Conservation (phyloP, 305 asterid species). For the Rubia peregrina region DNA sequence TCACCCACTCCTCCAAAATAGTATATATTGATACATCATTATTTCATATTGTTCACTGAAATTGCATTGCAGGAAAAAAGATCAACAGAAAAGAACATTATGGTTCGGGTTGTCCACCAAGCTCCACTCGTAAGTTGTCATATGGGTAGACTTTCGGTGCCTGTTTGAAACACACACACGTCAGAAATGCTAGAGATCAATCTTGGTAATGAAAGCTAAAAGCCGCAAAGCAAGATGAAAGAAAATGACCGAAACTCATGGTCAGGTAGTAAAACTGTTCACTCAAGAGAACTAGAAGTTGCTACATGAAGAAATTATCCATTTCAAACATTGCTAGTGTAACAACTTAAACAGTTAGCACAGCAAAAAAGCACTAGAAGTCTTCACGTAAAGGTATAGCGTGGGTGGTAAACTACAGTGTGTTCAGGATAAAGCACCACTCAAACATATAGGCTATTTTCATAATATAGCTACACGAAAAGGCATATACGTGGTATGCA, state of each 20-base stretch:
- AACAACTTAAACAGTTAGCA: no score
- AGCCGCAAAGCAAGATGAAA: not conserved
- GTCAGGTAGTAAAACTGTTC: not conserved
- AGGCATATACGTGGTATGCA: not conserved
- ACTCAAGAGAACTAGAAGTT: not conserved
- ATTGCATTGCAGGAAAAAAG: not conserved
- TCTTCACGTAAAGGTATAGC: not conserved
- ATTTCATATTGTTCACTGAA: constrained; percentile 1
- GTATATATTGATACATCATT: not conserved
- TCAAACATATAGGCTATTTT: not conserved
- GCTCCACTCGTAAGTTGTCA: constrained; percentile 76
- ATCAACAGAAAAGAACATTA: constrained; percentile 18
- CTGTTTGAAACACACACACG: constrained; percentile 30
- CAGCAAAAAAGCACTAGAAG: not conserved
- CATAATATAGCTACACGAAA: not conserved
- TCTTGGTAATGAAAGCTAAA: not conserved
- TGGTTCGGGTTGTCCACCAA: constrained; percentile 57
- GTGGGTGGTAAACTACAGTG: not conserved
- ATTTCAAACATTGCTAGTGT: not conserved
- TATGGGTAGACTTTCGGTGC: constrained; percentile 67
- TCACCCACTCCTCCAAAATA: not conserved
- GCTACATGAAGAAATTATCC: not conserved
- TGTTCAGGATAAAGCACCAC: not conserved
- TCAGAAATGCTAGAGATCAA: not conserved
- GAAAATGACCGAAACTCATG: no score